A percentile compares a stretch with the other conserved stretches of the same genome.
These are phyloP conservation scores for Westerdykella ornata DNA, from an alignment of 2,329 filamentous ascomycete genomes.

Conservation along the genomic window DNA sequence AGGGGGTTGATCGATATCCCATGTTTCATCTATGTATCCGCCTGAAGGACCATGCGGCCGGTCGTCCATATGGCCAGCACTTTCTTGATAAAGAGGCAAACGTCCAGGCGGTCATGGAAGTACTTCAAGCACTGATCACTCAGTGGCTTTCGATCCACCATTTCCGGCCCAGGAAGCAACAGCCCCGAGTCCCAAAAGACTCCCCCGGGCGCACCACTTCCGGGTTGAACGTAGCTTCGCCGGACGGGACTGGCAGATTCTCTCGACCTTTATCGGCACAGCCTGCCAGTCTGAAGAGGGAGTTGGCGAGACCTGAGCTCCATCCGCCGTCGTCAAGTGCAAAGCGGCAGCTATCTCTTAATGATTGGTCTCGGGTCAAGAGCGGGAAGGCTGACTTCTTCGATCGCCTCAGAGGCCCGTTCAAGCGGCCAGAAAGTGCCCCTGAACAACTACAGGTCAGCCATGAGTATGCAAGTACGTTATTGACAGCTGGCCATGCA, in stretches of 20 bases:
- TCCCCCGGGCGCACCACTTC: not conserved
- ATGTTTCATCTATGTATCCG: slow-evolving; percentile 78
- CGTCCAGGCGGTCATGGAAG: slow-evolving; percentile 53
- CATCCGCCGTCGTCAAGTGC: slow-evolving; percentile 1
- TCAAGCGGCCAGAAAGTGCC: not conserved
- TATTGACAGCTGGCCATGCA: not conserved
- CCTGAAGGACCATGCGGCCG: slow-evolving; percentile 19
- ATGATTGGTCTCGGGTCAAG: slow-evolving; percentile 42
- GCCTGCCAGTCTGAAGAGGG: slow-evolving; percentile 15
- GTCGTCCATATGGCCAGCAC: slow-evolving; percentile 12
- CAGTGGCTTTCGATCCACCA: slow-evolving; percentile 71
- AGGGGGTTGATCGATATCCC: slow-evolving; percentile 73
- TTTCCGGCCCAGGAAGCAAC: slow-evolving; percentile 50
- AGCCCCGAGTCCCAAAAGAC: not conserved
- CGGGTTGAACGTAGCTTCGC: too few species aligned
- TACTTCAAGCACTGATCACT: slow-evolving; percentile 61
- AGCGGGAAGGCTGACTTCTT: slow-evolving; percentile 34
- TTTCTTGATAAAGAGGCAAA: slow-evolving; percentile 22
- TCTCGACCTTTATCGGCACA: not conserved
- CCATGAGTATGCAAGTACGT: too few species aligned
- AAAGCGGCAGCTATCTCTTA: slow-evolving; percentile 19
- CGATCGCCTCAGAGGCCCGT: slow-evolving; percentile 14
- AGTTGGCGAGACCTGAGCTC: slow-evolving; percentile 4
- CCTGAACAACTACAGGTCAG: not conserved
- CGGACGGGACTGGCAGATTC: too few species aligned